Conservation (phyloP, 1,139 yeast species). For the Pichia sp. region DNA sequence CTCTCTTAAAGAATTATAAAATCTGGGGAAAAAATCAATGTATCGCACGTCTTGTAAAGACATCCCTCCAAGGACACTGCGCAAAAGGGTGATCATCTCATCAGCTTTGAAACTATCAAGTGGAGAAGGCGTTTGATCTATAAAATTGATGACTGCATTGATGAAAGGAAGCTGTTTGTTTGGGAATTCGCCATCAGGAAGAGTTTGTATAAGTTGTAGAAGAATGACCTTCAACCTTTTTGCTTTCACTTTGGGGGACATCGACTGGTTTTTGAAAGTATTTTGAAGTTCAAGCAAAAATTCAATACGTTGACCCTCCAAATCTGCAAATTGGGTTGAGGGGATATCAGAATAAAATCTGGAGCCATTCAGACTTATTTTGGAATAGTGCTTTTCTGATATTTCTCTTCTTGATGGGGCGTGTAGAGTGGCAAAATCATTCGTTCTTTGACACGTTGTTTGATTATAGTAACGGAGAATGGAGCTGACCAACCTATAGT, state of each 20-base stretch:
- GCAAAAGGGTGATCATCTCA: constrained; percentile 26
- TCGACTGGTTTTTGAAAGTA: constrained; percentile 23
- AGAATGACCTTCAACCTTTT: constrained; percentile 23
- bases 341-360: constrained; percentile 8
- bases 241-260: constrained; percentile 28
- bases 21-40: constrained; percentile 32
- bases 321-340: constrained; percentile 20
- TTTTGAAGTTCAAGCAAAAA: constrained; percentile 24
- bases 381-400: neutral
- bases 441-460: neutral
- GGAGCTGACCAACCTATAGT: constrained; percentile 2
- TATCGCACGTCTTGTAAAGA: constrained; percentile 27
- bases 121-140: constrained; percentile 27
- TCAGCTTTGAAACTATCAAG: constrained; percentile 22
- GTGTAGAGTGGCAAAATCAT: neutral
- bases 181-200: constrained; percentile 24
- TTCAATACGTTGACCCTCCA: constrained; percentile 19
- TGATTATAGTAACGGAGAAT: neutral
- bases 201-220: constrained; percentile 19
- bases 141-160: constrained; percentile 28
- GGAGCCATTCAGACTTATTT: neutral
- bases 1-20: constrained; percentile 29
- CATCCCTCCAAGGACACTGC: constrained; percentile 28
- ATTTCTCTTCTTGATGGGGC: neutral
- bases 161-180: constrained; percentile 27